Base-by-base conservation (phyloP, 495 filamentous ascomycete species). In the Penicillium soppii region DNA sequence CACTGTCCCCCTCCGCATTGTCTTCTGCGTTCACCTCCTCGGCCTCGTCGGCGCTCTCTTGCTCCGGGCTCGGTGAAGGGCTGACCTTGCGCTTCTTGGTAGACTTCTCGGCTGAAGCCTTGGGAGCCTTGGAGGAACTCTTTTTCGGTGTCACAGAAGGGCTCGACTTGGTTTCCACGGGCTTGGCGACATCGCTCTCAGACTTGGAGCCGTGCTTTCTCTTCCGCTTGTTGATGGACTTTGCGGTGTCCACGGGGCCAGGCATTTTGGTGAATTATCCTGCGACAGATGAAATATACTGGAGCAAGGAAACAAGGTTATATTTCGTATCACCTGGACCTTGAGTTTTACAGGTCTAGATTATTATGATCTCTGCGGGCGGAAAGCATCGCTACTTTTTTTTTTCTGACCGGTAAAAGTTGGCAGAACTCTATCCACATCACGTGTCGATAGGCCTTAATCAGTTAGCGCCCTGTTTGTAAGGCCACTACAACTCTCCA, bases 181-280 rank as follows among this genome's bases (percentile, higher is more conserved):
- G 59, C 45, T 70, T 63, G 32, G 65, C 53, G 27, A 59, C 67
- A 43, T 61, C 63, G 33, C 51, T 62, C 36, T 62, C 56, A 39
- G 59, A 58, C 43, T 59, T 43, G 30, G 59, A 52, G 41, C 56
- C 63, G 49, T 81, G 77, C 70, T 75, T 82, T 66, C 79, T 74
- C 74, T 89, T 89, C 50, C 85, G 81, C 72, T 89, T 90, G 66
- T 85, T 88, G 56, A 79, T 76, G 43, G 75, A 56, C 68, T 90
- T 87, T 61, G 76, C 59, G 35, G 67, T 68, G 56, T 76, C 71
- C 65, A 79, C 71, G 6, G 66, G 56, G 51, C 60, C 61, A 46
- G 68, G 62, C 68, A 69, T 67, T 42, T 60, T 67, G 58, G 36
- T 36, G 36, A 20, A 56, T 43, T 19, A 33, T 43, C 19, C 21